Conservation (phyloP, 78 protist genomes). For the Neovahlkampfia damariscottae region DNA sequence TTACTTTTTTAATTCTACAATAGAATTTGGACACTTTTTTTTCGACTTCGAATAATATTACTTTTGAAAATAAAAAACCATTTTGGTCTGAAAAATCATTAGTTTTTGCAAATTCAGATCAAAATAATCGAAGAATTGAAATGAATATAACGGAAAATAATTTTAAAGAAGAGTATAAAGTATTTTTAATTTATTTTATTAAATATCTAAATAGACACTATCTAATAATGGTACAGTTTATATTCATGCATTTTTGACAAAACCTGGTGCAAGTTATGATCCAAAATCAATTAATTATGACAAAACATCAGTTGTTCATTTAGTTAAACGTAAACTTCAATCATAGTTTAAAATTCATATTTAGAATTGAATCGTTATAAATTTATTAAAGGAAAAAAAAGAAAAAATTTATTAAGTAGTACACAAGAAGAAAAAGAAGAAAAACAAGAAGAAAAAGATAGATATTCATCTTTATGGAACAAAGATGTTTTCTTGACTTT, state of each 20-base stretch:
- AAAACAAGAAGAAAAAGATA: conserved; percentile 11
- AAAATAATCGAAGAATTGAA: neutral
- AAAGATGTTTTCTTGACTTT: conserved; percentile 31
- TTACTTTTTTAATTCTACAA: neutral
- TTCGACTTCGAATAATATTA: neutral
- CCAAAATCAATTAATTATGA: neutral
- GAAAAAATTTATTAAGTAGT: conserved; percentile 26
- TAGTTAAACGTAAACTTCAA: neutral
- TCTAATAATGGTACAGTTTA: neutral
- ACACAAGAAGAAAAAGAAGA: neutral
- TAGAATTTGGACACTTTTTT: neutral
- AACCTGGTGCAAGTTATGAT: neutral
- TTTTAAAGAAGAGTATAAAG: neutral
- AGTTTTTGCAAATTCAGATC: neutral
- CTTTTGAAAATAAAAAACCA: neutral
- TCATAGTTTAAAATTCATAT: neutral
- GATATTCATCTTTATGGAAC: conserved; percentile 39
- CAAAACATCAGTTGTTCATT: conserved; percentile 1
- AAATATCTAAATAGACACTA: neutral
- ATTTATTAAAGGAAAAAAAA: neutral
- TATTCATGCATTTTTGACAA: neutral
- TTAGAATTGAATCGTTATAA: neutral
- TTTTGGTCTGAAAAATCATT: neutral
- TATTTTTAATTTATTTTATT: neutral
- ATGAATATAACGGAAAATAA: neutral